Percentiles rank a stretch among this genome's conserved stretches.
Conservation (phyloP, 257 asterid species). For the Osmanthus fragrans region DNA sequence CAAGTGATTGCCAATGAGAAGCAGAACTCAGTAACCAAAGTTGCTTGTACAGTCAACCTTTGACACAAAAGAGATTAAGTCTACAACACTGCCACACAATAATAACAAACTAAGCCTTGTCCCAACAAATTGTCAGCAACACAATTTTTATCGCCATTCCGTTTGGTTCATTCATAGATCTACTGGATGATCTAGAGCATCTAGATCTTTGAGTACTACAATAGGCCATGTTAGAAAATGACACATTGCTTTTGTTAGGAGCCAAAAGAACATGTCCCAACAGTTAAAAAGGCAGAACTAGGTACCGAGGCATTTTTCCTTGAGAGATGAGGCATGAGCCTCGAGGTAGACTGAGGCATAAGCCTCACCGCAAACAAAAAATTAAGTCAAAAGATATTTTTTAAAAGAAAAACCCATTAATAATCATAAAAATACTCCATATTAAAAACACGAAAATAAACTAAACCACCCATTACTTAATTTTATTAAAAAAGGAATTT, state of each 20-base stretch:
- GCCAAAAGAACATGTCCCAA: not conserved
- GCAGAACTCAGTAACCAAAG: constrained; percentile 7
- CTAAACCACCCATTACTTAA: too few relatives aligned
- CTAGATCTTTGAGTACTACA: not conserved
- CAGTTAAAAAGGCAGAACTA: not conserved
- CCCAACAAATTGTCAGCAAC: not conserved
- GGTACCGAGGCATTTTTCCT: not conserved
- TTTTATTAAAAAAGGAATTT: too few relatives aligned
- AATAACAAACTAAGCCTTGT: not conserved
- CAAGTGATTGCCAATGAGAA: constrained; percentile 18
- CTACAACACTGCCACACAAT: not conserved
- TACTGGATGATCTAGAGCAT: not conserved
- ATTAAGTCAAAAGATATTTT: too few relatives aligned
- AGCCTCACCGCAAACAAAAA: not conserved
- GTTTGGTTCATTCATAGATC: not conserved
- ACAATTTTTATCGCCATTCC: not conserved
- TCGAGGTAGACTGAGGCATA: not conserved
- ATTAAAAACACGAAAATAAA: too few relatives aligned
- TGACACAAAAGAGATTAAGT: not conserved
- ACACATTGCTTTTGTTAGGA: not conserved
- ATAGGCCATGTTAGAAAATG: not conserved
- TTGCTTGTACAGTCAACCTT: constrained; percentile 16
- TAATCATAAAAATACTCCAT: too few relatives aligned
- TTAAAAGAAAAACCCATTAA: too few relatives aligned
- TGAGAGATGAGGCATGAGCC: not conserved